Base-by-base conservation (phyloP, 805 yeast species). In the Wickerhamiella australiensis region DNA sequence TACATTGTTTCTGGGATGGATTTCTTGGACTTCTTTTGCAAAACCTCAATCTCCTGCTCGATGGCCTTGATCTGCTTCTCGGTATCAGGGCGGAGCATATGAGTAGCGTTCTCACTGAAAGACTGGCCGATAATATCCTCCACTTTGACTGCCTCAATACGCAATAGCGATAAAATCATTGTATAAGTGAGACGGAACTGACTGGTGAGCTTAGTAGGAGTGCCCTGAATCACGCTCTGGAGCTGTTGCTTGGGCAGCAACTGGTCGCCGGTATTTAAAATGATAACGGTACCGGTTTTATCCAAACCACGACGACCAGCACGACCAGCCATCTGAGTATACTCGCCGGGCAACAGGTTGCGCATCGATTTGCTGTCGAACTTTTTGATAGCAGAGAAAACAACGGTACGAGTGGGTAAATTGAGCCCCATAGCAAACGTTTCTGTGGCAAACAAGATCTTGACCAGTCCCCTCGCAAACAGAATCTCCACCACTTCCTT, bases 341-440 rank as follows among this genome's bases (percentile, higher is more conserved):
- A 92, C 64, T 92, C 98, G 49, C 98, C 98, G 0, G 98, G 96
- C 8, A 82, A 73, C 53, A 92, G 71, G 60, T 82, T 77, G 65
- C 98, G 75, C 65, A 85, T 79, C 0, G 76, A 76, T 26, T 79
- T 74, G 42, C 97, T 97, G 62, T 92, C 98, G 63, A 90, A 95
- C 61, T 92, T 92, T 56, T 90, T 70, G 46, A 82, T 68, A 43
- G 82, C 85, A 54, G 86, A 77, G 64, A 92, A 92, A 0, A 90
- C 88, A 31, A 92, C 98, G 0, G 98, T 92, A 68, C 95, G 79
- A 0, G 98, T 90, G 11, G 98, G 98, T 61, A 92, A 70, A 62
- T 92, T 92, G 62, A 92, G 75, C 12, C 98, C 98, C 97, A 92
- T 92, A 5, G 98, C 97, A 72, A 92, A 90, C 0, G 98, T 92